Conservation (phyloP, 164 flowering plant species). For the Berberis vulgaris region DNA sequence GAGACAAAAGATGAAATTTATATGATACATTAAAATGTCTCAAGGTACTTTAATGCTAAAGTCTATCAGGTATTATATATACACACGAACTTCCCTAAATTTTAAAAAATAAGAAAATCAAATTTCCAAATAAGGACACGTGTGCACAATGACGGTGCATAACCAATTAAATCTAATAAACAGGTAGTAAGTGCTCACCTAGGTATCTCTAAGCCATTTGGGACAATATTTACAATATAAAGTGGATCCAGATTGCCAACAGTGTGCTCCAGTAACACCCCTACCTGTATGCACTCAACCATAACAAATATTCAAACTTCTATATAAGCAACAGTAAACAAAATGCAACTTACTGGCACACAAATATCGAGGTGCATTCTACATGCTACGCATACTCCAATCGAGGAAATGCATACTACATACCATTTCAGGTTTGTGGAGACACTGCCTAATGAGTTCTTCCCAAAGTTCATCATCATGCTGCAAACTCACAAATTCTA, state of each 20-base stretch:
- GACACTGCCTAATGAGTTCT: slow-evolving; percentile 83
- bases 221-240: slow-evolving; percentile 86
- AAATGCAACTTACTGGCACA: neutral
- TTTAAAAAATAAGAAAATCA: neutral
- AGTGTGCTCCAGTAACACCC: slow-evolving; percentile 89
- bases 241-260: slow-evolving; percentile 98
- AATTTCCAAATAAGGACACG: neutral
- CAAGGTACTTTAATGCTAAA: too few species aligned
- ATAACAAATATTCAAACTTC: neutral
- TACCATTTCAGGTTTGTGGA: slow-evolving; percentile 96
- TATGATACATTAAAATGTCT: too few species aligned
- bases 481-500: slow-evolving; percentile 86
- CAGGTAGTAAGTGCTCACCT: slow-evolving; percentile 40
- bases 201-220: slow-evolving; percentile 88
- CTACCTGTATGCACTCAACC: slow-evolving; percentile 50
- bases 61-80: too few species aligned
- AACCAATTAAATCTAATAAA: neutral
- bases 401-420: neutral
- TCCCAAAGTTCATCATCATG: slow-evolving; percentile 99
- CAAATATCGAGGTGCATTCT: neutral
- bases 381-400: neutral
- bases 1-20: too few species aligned
- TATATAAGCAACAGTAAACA: neutral
- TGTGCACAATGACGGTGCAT: neutral
- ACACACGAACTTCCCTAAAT: too few species aligned